Percentiles rank a stretch among this genome's conserved stretches.
phyloP scores from a whole-genome alignment of 345 rosid genomes.

The Murraya koenigii region DNA sequence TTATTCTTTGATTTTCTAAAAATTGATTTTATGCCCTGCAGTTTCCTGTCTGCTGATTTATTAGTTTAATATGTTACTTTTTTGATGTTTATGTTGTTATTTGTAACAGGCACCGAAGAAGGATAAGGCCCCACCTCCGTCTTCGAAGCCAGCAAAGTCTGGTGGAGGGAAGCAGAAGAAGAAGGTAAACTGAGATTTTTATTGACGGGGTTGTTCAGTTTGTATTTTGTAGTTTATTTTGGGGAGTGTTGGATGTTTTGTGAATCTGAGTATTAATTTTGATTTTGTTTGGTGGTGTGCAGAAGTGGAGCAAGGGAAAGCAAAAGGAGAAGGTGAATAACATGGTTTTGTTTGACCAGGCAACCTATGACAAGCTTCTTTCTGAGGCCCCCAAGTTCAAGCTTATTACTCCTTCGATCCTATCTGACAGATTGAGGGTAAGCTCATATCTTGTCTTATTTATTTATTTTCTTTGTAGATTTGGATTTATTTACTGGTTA shows the following conservation, averaged over 20 bases:
- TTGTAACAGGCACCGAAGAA: constrained; percentile 39
- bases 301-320: constrained; percentile 59
- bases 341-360: constrained; percentile 57
- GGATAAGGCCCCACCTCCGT: constrained; percentile 49
- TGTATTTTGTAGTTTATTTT: background rate
- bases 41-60: background rate
- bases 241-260: background rate
- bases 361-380: constrained; percentile 48
- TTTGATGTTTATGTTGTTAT: background rate
- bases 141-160: constrained; percentile 42
- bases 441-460: background rate
- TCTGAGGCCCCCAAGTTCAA: constrained; percentile 47
- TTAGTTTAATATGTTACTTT: background rate
- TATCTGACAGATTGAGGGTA: constrained; percentile 59
- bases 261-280: no score
- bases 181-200: constrained; percentile 24
- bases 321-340: constrained; percentile 64
- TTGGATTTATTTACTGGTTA: background rate
- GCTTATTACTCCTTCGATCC: constrained; percentile 46
- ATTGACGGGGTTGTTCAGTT: background rate
- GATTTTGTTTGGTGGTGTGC: background rate
- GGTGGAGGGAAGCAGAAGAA: constrained; percentile 50
- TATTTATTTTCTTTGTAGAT: no score
- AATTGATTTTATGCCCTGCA: background rate
- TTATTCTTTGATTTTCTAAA: background rate